Percentiles rank a stretch among this genome's conserved stretches.
These are phyloP conservation scores for Xylaria digitata DNA, from an alignment of 2,329 filamentous ascomycete genomes.

Conservation along the genomic window DNA sequence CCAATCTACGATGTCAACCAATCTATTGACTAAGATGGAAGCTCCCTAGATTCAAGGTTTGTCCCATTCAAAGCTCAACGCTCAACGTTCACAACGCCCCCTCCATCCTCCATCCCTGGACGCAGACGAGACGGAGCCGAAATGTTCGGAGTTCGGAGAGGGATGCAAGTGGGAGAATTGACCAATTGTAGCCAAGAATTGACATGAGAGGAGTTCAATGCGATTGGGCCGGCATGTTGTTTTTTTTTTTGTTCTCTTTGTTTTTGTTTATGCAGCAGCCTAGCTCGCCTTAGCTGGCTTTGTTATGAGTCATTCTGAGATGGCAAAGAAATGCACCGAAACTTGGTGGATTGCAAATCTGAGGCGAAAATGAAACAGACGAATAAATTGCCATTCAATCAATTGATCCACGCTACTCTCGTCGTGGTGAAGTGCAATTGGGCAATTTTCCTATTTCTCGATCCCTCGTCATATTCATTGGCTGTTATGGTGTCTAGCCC, in stretches of 20 bases:
- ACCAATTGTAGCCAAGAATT: constrained; percentile 44
- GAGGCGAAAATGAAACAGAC: constrained; percentile 30
- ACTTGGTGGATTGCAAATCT: constrained; percentile 14
- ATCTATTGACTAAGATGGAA: background rate
- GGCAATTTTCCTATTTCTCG: constrained; percentile 38
- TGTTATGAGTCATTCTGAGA: constrained; percentile 43
- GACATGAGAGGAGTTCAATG: constrained; percentile 29
- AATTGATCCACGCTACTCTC: constrained; percentile 30
- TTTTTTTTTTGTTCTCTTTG: constrained; percentile 2
- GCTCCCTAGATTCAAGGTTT: background rate
- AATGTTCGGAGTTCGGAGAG: constrained; percentile 28
- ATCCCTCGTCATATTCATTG: constrained; percentile 25
- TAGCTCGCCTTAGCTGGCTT: background rate
- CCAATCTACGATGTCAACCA: background rate
- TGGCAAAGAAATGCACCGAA: constrained; percentile 36
- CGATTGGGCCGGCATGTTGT: constrained; percentile 27
- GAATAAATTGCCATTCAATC: constrained; percentile 7
- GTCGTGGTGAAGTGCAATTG: constrained; percentile 38
- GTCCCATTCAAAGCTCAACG: no score
- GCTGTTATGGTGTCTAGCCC: background rate
- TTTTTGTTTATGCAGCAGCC: constrained; percentile 34
- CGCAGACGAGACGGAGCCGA: constrained; percentile 18
- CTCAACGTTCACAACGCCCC: no score
- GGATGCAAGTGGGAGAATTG: constrained; percentile 39
- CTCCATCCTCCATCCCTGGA: no score